These are phyloP conservation scores for Cercophora newfieldiana DNA, from an alignment of 495 filamentous ascomycete genomes.

Conservation along the genomic window DNA sequence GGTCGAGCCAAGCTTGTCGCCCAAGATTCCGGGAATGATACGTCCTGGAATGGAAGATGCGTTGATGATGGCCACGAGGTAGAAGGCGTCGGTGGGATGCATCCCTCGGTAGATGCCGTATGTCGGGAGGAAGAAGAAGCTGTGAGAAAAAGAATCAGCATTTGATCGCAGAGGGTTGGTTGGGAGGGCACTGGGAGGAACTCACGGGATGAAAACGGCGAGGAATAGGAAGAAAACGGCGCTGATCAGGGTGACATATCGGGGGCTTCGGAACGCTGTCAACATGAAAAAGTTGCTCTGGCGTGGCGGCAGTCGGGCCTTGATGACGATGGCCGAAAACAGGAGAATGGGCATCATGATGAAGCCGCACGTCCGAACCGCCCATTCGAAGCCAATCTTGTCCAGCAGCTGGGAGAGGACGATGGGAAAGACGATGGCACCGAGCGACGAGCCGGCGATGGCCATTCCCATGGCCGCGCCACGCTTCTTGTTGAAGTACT, in stretches of 20 bases:
- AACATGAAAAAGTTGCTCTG: conserved; percentile 57
- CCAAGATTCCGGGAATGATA: conserved; percentile 68
- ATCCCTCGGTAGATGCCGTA: conserved; percentile 73
- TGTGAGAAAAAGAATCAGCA: too few relatives aligned
- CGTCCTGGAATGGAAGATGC: conserved; percentile 67
- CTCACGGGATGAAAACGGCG: conserved; percentile 65
- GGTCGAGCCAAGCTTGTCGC: conserved; percentile 71
- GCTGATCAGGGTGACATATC: conserved; percentile 52
- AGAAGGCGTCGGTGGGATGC: conserved; percentile 55
- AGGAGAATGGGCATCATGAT: conserved; percentile 64
- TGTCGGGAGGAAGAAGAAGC: conserved; percentile 54
- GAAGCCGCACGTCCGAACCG: conserved; percentile 69
- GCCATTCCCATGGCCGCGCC: conserved; percentile 70
- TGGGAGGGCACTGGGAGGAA: too few relatives aligned
- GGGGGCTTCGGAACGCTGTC: conserved; percentile 57
- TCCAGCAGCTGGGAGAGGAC: conserved; percentile 66
- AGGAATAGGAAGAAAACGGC: conserved; percentile 66
- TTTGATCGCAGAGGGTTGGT: too few relatives aligned
- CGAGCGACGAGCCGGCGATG: conserved; percentile 64
- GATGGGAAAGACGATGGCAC: conserved; percentile 70
- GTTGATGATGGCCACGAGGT: conserved; percentile 72
- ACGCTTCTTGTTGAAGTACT: conserved; percentile 68
- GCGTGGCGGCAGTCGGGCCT: conserved; percentile 60
- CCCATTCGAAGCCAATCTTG: conserved; percentile 68
- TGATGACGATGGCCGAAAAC: conserved; percentile 64